Percentiles rank a stretch among this genome's conserved stretches.
Evolutionary conservation across 2,329 filamentous ascomycete species (phyloP).

Genomic region (Pseudopyrenochaeta lycopersici): DNA sequence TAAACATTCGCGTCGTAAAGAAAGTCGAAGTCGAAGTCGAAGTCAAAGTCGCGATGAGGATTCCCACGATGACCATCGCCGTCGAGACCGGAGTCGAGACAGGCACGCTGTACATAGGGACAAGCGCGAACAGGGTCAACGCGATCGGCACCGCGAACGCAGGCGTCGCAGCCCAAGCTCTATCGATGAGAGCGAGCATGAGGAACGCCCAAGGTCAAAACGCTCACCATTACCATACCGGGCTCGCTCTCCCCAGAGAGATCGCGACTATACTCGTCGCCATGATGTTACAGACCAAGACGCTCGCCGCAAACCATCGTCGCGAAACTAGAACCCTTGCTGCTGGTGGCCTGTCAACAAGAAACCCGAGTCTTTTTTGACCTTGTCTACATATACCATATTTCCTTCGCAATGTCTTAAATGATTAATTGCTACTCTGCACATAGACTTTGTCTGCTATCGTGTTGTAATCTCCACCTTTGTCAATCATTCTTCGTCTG

Average conservation of each 20-base stretch:
- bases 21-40: constrained; percentile 20
- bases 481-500: no score
- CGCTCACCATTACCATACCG: constrained; percentile 27
- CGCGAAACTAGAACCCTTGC: no score
- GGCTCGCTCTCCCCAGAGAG: constrained; percentile 19
- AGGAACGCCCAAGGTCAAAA: constrained; percentile 15
- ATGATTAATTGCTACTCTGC: no score
- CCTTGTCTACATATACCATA: no score
- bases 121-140: constrained; percentile 13
- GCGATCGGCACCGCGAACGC: constrained; percentile 14
- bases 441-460: no score
- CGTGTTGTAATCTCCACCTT: no score
- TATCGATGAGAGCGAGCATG: constrained; percentile 6
- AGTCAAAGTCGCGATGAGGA: constrained; percentile 24
- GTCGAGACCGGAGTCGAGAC: constrained; percentile 21
- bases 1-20: constrained; percentile 18
- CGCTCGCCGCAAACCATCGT: no score
- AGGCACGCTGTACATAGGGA: constrained; percentile 16
- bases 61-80: constrained; percentile 19
- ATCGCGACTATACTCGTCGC: neutral
- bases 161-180: constrained; percentile 13
- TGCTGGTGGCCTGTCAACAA: no score
- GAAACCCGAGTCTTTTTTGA: no score
- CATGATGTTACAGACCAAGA: no score
- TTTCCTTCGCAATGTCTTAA: no score